These are phyloP conservation scores for Saccharomycopsis hybrid DNA, from an alignment of 1,139 yeast species.

Conservation along the genomic window DNA sequence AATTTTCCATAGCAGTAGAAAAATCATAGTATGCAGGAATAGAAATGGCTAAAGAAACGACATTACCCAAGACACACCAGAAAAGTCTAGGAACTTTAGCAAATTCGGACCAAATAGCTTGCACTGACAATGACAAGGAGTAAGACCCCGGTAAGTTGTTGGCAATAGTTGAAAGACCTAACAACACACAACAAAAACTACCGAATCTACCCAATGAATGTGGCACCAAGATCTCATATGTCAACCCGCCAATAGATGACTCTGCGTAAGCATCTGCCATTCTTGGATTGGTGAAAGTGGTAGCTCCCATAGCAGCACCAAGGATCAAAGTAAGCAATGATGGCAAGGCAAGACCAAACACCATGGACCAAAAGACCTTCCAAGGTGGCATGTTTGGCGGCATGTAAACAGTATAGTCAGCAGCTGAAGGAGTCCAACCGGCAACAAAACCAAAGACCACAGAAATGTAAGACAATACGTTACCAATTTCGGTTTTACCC, in stretches of 20 bases:
- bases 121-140: conserved; percentile 80
- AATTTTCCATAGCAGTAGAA: conserved; percentile 65
- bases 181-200: conserved; percentile 75
- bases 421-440: conserved; percentile 92
- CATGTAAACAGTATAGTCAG: conserved; percentile 90
- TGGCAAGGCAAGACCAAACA: conserved; percentile 60
- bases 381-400: conserved; percentile 49
- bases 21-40: conserved; percentile 81
- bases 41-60: conserved; percentile 72
- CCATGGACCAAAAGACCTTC: conserved; percentile 58
- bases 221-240: conserved; percentile 67
- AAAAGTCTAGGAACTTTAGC: conserved; percentile 68
- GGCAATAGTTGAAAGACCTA: conserved; percentile 80
- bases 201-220: conserved; percentile 85
- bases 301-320: conserved; percentile 85
- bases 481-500: conserved; percentile 63
- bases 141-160: conserved; percentile 91
- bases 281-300: conserved; percentile 33
- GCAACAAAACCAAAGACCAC: conserved; percentile 84
- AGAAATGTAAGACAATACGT: conserved; percentile 78
- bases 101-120: conserved; percentile 71
- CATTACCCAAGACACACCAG: conserved; percentile 77
- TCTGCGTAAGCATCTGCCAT: conserved; percentile 40
- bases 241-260: conserved; percentile 72
- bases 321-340: conserved; percentile 66